Percentiles rank a stretch among this genome's conserved stretches.
phyloP scores from a whole-genome alignment of 371 early-diverging fungal genomes.

The Amoeboaphelidium occidentale region DNA sequence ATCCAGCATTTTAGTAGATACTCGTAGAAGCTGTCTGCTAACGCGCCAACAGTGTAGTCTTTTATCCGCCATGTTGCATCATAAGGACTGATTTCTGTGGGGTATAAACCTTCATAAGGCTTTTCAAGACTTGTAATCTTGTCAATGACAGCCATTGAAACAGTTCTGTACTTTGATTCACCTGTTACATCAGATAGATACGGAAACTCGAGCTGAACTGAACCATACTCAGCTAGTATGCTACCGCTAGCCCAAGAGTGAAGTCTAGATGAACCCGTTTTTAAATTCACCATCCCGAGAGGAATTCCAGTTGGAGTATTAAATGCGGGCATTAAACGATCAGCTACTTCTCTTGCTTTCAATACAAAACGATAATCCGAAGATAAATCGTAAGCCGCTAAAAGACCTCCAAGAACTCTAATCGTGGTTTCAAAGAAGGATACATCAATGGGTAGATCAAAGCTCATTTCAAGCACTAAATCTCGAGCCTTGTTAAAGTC shows the following conservation, averaged over 20 bases:
- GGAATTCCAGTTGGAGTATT: conserved; percentile 32
- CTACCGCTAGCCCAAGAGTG: not conserved
- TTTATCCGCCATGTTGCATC: not conserved
- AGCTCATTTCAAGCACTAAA: conserved; percentile 18
- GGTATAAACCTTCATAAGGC: not conserved
- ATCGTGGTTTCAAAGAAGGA: conserved; percentile 14
- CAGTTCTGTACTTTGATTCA: not conserved
- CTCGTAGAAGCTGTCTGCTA: not conserved
- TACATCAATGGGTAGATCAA: not conserved
- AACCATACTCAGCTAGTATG: conserved; percentile 2
- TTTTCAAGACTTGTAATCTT: not conserved
- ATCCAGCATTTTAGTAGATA: not conserved
- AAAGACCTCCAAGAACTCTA: conserved; percentile 14
- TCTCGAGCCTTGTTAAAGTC: conserved; percentile 42
- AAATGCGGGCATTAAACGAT: conserved; percentile 26
- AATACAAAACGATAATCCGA: conserved; percentile 8
- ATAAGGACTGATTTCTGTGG: not conserved
- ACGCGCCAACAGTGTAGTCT: not conserved
- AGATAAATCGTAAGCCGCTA: conserved; percentile 14
- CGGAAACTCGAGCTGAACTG: conserved; percentile 2
- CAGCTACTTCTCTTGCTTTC: conserved; percentile 25
- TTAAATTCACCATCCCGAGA: conserved; percentile 5
- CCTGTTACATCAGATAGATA: conserved; percentile 3
- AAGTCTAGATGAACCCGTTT: conserved; percentile 6
- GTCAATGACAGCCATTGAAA: not conserved